A percentile compares a stretch with the other conserved stretches of the same genome.
phyloP scores from a whole-genome alignment of 495 filamentous ascomycete genomes.

The Platismatia glauca region DNA sequence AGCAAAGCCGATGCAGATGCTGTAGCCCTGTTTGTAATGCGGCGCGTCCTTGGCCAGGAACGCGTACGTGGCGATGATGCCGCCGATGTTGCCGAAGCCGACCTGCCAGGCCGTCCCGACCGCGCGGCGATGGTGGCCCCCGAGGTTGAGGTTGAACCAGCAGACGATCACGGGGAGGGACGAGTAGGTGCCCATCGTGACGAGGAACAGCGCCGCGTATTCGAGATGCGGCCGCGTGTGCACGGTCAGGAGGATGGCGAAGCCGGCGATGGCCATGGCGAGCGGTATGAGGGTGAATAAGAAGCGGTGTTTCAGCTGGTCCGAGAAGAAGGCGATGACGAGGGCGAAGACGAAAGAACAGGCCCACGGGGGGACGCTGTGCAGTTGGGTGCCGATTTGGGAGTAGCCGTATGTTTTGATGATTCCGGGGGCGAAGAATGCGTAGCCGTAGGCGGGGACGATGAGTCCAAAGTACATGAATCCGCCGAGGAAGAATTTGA shows the following conservation, averaged over 20 bases:
- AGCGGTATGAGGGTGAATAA: slow-evolving; percentile 60
- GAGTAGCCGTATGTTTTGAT: slow-evolving; percentile 56
- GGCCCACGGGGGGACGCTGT: slow-evolving; percentile 82
- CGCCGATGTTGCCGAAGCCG: slow-evolving; percentile 89
- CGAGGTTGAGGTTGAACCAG: slow-evolving; percentile 92
- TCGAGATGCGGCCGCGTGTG: slow-evolving; percentile 48
- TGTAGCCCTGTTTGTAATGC: slow-evolving; percentile 63
- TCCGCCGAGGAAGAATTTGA: slow-evolving; percentile 64
- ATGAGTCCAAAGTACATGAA: slow-evolving; percentile 61
- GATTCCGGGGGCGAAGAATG: slow-evolving; percentile 73
- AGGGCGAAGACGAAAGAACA: slow-evolving; percentile 67
- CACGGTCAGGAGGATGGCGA: slow-evolving; percentile 60
- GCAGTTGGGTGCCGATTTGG: slow-evolving; percentile 67
- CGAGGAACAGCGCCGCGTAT: slow-evolving; percentile 68
- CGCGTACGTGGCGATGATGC: slow-evolving; percentile 80
- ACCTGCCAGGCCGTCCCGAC: slow-evolving; percentile 86
- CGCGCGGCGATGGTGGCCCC: slow-evolving; percentile 73
- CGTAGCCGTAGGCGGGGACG: slow-evolving; percentile 67
- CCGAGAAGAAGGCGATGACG: slow-evolving; percentile 59
- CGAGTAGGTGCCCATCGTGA: slow-evolving; percentile 46
- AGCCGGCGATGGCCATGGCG: slow-evolving; percentile 56
- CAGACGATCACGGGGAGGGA: slow-evolving; percentile 46
- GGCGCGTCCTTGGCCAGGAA: slow-evolving; percentile 69
- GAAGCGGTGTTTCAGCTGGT: slow-evolving; percentile 64
- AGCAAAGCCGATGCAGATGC: slow-evolving; percentile 67